Evolutionary conservation across 768 basidiomycete species (phyloP), one percentile per base, ranked within the genome.

Genomic region (Candolleomyces eurysporus): DNA sequence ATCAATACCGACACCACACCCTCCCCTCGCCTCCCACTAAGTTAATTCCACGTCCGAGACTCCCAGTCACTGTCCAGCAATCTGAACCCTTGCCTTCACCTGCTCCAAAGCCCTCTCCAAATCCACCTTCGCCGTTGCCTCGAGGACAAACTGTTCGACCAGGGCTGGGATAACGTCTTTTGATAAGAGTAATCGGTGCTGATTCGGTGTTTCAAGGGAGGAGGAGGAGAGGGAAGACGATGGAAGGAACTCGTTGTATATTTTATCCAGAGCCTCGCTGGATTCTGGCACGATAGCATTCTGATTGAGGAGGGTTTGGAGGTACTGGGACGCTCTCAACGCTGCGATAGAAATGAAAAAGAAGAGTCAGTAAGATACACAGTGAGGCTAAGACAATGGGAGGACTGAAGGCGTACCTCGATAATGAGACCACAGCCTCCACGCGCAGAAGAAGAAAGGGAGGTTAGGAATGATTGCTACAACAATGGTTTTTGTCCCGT

Each of bases 391-490:
- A 26, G 26, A 26, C 26, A 26, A 26, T 26, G 26, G 36, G 36
- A 36, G 6, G 36, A 8, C 36, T 26, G 3, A 36, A 36, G 11
- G 36, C 36, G 36, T 11, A 90, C 91, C 91, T 81, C 79, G 83
- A 70, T 89, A 93, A 72, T 94, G 91, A 42, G 87, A 89, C 91
- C 91, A 94, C 48, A 89, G 86, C 48, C 91, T 81, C 91, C 91
- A 94, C 10, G 79, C 83, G 66, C 90, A 92, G 73, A 90, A 94
- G 77, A 94, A 92, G 70, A 94, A 88, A 0, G 91, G 91, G 22
- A 94, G 73, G 70, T 94, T 94, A 32, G 91, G 92, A 72, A 93
- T 84, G 48, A 93, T 69, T 26, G 91, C 91, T 93, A 32, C 17
- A 56, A 30, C 17, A 1, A 50, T 5, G 9, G 26, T 26, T 26